Conservation (phyloP, 2,329 filamentous ascomycete genomes). For the Apiospora saccharicola region DNA sequence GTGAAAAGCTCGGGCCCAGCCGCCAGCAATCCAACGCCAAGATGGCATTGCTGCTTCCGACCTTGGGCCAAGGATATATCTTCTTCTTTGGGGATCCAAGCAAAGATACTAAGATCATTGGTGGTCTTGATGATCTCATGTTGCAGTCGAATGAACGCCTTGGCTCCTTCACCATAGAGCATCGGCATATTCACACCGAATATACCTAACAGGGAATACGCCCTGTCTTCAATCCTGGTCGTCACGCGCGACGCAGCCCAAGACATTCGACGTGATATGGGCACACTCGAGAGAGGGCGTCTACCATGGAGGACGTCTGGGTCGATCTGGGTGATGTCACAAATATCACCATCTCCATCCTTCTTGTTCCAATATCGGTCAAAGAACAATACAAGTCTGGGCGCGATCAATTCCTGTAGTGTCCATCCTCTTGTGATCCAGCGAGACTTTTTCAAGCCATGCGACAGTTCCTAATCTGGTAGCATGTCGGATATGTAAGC, state of each 20-base stretch:
- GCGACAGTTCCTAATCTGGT: constrained; percentile 11
- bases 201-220: constrained; percentile 43
- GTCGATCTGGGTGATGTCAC: neutral
- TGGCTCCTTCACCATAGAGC: constrained; percentile 42
- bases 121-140: constrained; percentile 34
- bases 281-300: neutral
- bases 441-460: neutral
- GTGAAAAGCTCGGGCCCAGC: neutral
- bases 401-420: constrained; percentile 34
- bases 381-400: constrained; percentile 30
- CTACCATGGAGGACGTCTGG: neutral
- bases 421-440: constrained; percentile 27
- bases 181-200: constrained; percentile 43
- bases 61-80: neutral
- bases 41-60: fast-evolving
- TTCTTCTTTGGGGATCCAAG: neutral
- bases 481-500: constrained; percentile 29
- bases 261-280: neutral
- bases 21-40: neutral
- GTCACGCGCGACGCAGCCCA: constrained; percentile 41
- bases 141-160: constrained; percentile 40
- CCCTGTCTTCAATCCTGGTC: constrained; percentile 38
- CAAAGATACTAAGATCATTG: constrained; percentile 1
- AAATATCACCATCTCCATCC: neutral
- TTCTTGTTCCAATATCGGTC: constrained; percentile 28